Percentiles rank a stretch among this genome's conserved stretches.
These are phyloP conservation scores for Bipolaris sorokiniana DNA, from an alignment of 2,329 filamentous ascomycete genomes.

Conservation along the genomic window DNA sequence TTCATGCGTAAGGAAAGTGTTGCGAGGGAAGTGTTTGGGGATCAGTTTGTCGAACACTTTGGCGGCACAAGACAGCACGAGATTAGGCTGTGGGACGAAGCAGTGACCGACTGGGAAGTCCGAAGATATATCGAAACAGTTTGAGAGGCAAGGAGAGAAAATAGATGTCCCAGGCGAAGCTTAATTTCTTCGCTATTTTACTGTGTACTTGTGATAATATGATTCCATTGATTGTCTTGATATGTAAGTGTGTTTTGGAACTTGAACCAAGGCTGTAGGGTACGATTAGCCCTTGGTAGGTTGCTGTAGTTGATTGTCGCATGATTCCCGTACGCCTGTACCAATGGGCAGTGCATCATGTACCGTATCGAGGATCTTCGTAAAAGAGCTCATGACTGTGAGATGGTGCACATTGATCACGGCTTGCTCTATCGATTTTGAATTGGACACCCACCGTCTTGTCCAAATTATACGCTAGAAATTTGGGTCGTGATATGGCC, in stretches of 20 bases:
- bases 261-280: neutral
- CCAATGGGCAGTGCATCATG: neutral
- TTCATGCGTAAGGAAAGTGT: slow-evolving; percentile 82
- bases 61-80: slow-evolving; percentile 93
- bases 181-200: neutral
- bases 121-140: slow-evolving; percentile 48
- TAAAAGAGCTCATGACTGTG: neutral
- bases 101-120: slow-evolving; percentile 92
- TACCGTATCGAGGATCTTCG: too few species aligned
- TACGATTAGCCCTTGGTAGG: neutral
- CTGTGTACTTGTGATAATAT: neutral
- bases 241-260: neutral
- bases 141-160: slow-evolving; percentile 11
- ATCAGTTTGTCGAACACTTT: slow-evolving; percentile 95
- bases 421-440: neutral
- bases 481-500: too few species aligned
- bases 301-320: neutral
- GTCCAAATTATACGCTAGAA: too few species aligned
- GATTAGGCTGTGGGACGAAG: slow-evolving; percentile 88
- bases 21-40: slow-evolving; percentile 90
- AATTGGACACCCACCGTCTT: too few species aligned
- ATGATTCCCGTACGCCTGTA: neutral
- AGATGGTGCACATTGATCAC: neutral
- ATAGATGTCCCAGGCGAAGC: neutral
- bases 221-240: neutral